Percentiles rank a stretch among this genome's conserved stretches.
These are phyloP conservation scores for Phoma sp. DNA, from an alignment of 2,329 filamentous ascomycete genomes.

Conservation along the genomic window DNA sequence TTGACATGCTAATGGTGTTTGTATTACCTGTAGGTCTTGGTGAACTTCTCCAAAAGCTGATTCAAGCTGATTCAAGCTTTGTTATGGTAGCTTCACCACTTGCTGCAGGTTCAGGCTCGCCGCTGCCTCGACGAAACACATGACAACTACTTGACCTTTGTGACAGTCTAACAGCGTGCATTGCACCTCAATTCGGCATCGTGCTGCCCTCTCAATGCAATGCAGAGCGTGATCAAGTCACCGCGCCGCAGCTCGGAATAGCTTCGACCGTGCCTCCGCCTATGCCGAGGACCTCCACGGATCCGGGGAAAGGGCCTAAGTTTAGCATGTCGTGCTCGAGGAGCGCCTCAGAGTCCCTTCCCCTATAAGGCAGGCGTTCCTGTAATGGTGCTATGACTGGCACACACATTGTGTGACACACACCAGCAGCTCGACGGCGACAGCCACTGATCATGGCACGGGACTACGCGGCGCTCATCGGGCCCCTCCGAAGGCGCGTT, in stretches of 20 bases:
- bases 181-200: too few species aligned
- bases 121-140: too few species aligned
- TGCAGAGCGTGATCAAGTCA: not conserved
- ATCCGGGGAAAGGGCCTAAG: constrained; percentile 2
- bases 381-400: not conserved
- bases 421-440: constrained; percentile 1
- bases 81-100: too few species aligned
- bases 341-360: not conserved
- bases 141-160: too few species aligned
- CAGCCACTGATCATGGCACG: constrained; percentile 20
- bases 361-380: not conserved
- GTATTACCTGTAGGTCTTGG: too few species aligned
- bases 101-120: too few species aligned
- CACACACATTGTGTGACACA: not conserved
- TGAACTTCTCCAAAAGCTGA: too few species aligned
- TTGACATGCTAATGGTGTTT: too few species aligned
- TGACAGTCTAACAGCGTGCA: too few species aligned
- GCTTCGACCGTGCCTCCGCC: constrained; percentile 5
- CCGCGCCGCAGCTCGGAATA: constrained; percentile 4
- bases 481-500: constrained; percentile 22
- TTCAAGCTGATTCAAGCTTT: too few species aligned
- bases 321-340: constrained; percentile 13
- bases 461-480: constrained; percentile 21
- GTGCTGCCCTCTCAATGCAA: not conserved
- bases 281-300: constrained; percentile 13